A percentile compares a stretch with the other conserved stretches of the same genome.
Evolutionary conservation across 139 green algal genomes (phyloP).

Genomic region (Chlamydomonas incerta): DNA sequence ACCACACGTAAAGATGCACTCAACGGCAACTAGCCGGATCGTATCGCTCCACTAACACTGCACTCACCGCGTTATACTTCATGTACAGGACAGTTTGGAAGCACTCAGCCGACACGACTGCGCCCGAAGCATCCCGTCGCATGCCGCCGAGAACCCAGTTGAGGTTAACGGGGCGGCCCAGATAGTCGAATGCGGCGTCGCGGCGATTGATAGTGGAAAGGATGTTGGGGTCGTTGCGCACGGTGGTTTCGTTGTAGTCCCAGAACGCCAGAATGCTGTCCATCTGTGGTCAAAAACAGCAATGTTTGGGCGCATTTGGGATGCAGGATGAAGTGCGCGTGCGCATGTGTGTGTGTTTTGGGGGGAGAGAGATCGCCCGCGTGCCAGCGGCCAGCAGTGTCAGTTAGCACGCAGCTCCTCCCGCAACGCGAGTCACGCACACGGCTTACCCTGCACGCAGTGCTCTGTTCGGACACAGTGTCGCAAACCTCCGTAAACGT

Average conservation of each 20-base stretch:
- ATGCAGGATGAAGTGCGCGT: too few relatives aligned
- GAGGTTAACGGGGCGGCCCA: background rate
- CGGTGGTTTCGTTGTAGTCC: background rate
- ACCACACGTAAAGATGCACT: background rate
- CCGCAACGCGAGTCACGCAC: background rate
- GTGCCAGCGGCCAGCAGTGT: too few relatives aligned
- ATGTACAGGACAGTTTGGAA: constrained; percentile 12
- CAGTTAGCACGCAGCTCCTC: background rate
- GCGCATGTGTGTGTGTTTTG: too few relatives aligned
- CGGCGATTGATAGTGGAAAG: constrained; percentile 9
- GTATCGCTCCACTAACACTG: background rate
- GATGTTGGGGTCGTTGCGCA: background rate
- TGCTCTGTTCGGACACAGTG: background rate
- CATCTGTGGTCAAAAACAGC: background rate
- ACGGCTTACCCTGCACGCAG: background rate
- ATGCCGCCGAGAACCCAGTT: constrained; percentile 28
- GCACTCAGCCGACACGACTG: background rate
- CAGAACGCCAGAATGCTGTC: background rate
- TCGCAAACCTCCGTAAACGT: background rate
- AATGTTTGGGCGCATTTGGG: background rate
- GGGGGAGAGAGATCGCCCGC: too few relatives aligned
- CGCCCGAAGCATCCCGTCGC: background rate
- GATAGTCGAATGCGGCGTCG: background rate
- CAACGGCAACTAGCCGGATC: background rate
- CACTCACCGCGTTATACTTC: background rate